These are phyloP conservation scores for Pseudocercospora pini-densiflorae DNA, from an alignment of 2,329 filamentous ascomycete species.

Conservation along the genomic window DNA sequence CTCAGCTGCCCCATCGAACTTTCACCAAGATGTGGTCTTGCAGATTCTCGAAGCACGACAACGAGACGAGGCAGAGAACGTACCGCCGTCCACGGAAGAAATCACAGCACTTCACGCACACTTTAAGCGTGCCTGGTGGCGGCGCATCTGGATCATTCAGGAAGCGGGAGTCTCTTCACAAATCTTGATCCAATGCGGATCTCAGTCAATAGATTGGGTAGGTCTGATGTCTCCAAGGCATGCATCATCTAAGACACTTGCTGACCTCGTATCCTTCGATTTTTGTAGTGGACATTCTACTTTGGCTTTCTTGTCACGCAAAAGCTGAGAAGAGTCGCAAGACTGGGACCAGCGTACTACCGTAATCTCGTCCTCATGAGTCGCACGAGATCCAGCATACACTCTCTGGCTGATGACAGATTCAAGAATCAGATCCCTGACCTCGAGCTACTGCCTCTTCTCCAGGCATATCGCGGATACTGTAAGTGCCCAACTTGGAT, in stretches of 20 bases:
- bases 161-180: constrained; percentile 11
- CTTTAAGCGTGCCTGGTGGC: constrained; percentile 10
- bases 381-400: constrained; percentile 7
- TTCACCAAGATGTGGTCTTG: background rate
- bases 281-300: constrained; percentile 15
- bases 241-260: too few species aligned
- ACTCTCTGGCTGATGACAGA: background rate
- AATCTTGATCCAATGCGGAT: constrained; percentile 6
- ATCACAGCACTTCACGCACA: constrained; percentile 6
- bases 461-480: constrained; percentile 10
- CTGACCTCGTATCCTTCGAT: too few species aligned
- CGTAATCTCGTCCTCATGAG: constrained; percentile 14
- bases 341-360: constrained; percentile 7
- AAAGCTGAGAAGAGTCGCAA: constrained; percentile 6
- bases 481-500: background rate
- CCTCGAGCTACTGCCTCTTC: background rate
- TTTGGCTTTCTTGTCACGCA: constrained; percentile 15
- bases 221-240: too few species aligned
- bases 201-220: constrained; percentile 13
- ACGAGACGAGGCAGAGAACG: background rate
- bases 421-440: constrained; percentile 1
- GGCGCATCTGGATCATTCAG: constrained; percentile 15
- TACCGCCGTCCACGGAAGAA: constrained; percentile 8
- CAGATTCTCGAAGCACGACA: background rate
- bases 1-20: background rate